Conservation (phyloP, 2,329 filamentous ascomycete species). For the Metarhizium album region DNA sequence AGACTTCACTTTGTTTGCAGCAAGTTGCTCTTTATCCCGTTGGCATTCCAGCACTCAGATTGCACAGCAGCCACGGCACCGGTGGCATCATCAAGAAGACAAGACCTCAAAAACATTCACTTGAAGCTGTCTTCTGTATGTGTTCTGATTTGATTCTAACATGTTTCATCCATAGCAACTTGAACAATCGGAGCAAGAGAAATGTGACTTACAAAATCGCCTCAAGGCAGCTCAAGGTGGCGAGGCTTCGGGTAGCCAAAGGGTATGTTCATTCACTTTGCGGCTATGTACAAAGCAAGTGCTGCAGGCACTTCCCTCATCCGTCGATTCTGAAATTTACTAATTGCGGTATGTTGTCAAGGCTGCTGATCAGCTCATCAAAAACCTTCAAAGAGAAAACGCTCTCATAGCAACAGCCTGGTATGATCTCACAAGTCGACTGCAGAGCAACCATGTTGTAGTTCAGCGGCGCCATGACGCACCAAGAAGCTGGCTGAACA, state of each 20-base stretch:
- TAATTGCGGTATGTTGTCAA: conserved; percentile 15
- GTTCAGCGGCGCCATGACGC: conserved; percentile 64
- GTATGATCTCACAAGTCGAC: conserved; percentile 68
- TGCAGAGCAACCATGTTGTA: conserved; percentile 76
- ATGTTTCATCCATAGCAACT: conserved; percentile 36
- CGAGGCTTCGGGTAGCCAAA: conserved; percentile 37
- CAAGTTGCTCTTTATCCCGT: neutral
- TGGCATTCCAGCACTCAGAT: neutral
- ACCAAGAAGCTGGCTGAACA: conserved; percentile 74
- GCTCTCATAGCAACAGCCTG: conserved; percentile 71
- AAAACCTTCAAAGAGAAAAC: conserved; percentile 67
- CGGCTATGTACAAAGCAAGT: neutral
- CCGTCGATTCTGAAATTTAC: neutral
- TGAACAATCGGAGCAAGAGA: conserved; percentile 46
- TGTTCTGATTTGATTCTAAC: conserved; percentile 1
- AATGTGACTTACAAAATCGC: conserved; percentile 42
- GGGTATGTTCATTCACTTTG: conserved; percentile 32
- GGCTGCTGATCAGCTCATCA: conserved; percentile 47
- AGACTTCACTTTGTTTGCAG: neutral
- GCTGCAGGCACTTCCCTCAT: neutral
- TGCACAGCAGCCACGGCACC: neutral
- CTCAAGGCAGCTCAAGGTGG: conserved; percentile 42
- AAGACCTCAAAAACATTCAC: neutral
- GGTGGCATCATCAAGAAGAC: neutral
- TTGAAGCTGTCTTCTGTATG: neutral